These are phyloP conservation scores for Penicillium sp. DNA, from an alignment of 2,329 filamentous ascomycete species.

Conservation along the genomic window DNA sequence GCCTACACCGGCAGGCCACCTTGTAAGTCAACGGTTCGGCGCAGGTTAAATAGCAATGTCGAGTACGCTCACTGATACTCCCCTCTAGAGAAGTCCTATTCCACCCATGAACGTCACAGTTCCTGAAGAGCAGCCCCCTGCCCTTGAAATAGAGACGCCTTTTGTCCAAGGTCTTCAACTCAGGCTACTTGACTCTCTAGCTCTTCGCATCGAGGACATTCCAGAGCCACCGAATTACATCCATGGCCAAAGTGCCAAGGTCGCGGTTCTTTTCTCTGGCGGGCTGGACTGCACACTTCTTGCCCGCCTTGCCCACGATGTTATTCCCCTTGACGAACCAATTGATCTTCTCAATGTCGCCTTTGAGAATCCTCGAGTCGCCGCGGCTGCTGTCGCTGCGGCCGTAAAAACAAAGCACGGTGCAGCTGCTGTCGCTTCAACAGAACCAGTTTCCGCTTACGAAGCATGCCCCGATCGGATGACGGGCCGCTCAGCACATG, in stretches of 20 bases:
- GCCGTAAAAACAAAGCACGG: slow-evolving; percentile 19
- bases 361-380: slow-evolving; percentile 84
- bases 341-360: slow-evolving; percentile 93
- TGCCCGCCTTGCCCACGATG: slow-evolving; percentile 70
- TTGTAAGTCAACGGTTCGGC: slow-evolving; percentile 17
- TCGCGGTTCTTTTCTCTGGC: slow-evolving; percentile 87
- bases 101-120: slow-evolving; percentile 40
- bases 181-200: slow-evolving; percentile 57
- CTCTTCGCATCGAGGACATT: slow-evolving; percentile 59
- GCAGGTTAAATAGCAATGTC: no score
- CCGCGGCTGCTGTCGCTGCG: slow-evolving; percentile 49
- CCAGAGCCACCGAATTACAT: slow-evolving; percentile 49
- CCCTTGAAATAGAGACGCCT: slow-evolving; percentile 37
- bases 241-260: slow-evolving; percentile 27
- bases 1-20: slow-evolving; percentile 11
- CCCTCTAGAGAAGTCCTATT: slow-evolving; percentile 36
- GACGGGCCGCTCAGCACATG: slow-evolving; percentile 73
- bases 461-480: slow-evolving; percentile 85
- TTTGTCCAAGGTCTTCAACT: slow-evolving; percentile 51
- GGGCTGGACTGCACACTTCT: slow-evolving; percentile 89
- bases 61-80: background rate
- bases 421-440: background rate
- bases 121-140: slow-evolving; percentile 25
- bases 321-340: slow-evolving; percentile 60
- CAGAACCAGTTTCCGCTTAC: slow-evolving; percentile 45